A percentile compares a stretch with the other conserved stretches of the same genome.
phyloP scores from a whole-genome alignment of 495 filamentous ascomycete species.

The Neurospora tetrasperma region DNA sequence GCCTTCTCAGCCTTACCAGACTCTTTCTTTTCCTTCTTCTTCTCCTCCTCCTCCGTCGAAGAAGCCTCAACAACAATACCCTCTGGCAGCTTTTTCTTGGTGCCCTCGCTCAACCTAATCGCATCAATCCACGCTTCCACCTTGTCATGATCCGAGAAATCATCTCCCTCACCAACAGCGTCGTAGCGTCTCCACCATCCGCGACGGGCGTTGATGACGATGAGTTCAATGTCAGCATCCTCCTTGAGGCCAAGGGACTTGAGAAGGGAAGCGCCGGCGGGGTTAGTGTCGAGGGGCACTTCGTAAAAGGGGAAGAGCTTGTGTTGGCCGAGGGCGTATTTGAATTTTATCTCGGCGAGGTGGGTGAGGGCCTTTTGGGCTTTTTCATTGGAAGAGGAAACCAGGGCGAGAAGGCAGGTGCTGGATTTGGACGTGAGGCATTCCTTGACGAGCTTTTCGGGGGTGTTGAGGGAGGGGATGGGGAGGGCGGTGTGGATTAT shows the following conservation, averaged over 20 bases:
- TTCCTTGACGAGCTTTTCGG: conserved; percentile 50
- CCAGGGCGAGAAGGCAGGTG: conserved; percentile 78
- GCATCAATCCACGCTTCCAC: conserved; percentile 82
- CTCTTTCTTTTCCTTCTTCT: too few species aligned
- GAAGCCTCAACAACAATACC: conserved; percentile 49
- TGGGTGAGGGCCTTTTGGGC: conserved; percentile 50
- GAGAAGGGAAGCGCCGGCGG: conserved; percentile 44
- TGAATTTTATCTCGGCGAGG: conserved; percentile 66
- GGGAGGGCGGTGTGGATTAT: conserved; percentile 44
- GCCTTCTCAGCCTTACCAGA: too few species aligned
- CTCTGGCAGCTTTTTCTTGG: conserved; percentile 72
- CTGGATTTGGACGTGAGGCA: conserved; percentile 69
- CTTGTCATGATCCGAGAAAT: conserved; percentile 43
- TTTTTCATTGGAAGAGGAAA: conserved; percentile 44
- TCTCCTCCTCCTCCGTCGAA: conserved; percentile 34
- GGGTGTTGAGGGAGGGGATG: conserved; percentile 37
- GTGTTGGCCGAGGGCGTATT: conserved; percentile 49
- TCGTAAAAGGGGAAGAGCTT: conserved; percentile 77
- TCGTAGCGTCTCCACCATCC: conserved; percentile 75
- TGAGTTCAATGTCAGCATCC: conserved; percentile 45
- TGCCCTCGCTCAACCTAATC: conserved; percentile 74
- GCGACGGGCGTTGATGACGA: conserved; percentile 75
- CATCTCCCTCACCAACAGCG: conserved; percentile 19
- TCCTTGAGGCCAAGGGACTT: conserved; percentile 48
- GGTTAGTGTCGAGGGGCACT: conserved; percentile 50